Evolutionary conservation across 768 basidiomycete genomes (phyloP).

Genomic region (Boletus vinaceobasis): DNA sequence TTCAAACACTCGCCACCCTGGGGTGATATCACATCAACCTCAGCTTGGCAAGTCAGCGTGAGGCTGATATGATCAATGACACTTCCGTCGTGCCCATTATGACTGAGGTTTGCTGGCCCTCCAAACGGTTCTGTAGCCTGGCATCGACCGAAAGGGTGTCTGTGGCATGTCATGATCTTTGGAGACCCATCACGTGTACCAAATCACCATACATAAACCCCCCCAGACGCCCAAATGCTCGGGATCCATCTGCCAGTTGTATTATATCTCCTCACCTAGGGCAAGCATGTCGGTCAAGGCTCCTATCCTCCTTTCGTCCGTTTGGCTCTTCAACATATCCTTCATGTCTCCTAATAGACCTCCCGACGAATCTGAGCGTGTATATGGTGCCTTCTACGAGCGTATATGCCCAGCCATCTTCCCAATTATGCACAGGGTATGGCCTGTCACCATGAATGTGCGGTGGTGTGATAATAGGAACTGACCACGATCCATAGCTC

Average conservation of each 20-base stretch:
- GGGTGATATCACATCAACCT: neutral
- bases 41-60: neutral
- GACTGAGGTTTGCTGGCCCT: neutral
- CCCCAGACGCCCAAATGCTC: neutral
- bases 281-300: slow-evolving; percentile 22
- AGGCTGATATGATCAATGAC: neutral
- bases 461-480: neutral
- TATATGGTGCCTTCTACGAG: slow-evolving; percentile 22
- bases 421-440: slow-evolving; percentile 25
- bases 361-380: slow-evolving; percentile 19
- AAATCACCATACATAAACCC: slow-evolving; percentile 10
- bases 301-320: slow-evolving; percentile 23
- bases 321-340: slow-evolving; percentile 27
- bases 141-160: neutral
- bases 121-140: neutral
- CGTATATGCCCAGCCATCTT: slow-evolving; percentile 19
- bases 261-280: neutral
- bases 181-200: slow-evolving; percentile 17
- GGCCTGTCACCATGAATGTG: neutral
- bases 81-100: neutral
- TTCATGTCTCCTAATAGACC: slow-evolving; percentile 21
- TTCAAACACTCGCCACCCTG: neutral
- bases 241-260: neutral
- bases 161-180: neutral
- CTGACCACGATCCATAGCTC: slow-evolving; percentile 15